phyloP scores from a whole-genome alignment of 2,329 filamentous ascomycete genomes.

The Chaetomiaceae sp. region DNA sequence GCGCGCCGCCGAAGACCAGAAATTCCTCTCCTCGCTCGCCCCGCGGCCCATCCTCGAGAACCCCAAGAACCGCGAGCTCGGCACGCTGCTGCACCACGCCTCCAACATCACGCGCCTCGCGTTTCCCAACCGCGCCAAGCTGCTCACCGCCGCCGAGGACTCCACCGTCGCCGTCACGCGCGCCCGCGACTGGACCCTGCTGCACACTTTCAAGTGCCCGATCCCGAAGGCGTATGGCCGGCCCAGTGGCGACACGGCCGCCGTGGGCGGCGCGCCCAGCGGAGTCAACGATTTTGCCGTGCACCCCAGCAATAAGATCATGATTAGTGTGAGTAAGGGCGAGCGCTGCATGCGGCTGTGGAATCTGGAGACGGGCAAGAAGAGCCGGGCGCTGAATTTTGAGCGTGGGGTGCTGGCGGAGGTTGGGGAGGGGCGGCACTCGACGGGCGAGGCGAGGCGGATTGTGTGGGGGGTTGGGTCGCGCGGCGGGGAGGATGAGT shows the following conservation, averaged over 20 bases:
- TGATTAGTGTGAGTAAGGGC: conserved; percentile 85
- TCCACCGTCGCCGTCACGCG: conserved; percentile 83
- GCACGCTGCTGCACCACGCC: conserved; percentile 78
- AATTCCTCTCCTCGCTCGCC: conserved; percentile 60
- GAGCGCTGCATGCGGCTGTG: conserved; percentile 90
- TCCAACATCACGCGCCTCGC: conserved; percentile 71
- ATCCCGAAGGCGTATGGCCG: conserved; percentile 72
- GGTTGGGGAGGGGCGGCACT: conserved; percentile 69
- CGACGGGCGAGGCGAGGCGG: conserved; percentile 72
- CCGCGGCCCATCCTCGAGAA: conserved; percentile 76
- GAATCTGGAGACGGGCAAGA: conserved; percentile 95
- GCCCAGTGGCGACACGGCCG: conserved; percentile 84
- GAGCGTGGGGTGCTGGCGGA: conserved; percentile 63
- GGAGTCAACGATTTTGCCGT: conserved; percentile 94
- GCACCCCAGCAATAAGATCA: conserved; percentile 92
- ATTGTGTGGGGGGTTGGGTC: conserved; percentile 75
- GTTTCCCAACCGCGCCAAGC: conserved; percentile 81
- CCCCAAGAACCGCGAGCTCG: conserved; percentile 78
- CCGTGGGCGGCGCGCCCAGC: conserved; percentile 70
- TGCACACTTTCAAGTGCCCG: conserved; percentile 84
- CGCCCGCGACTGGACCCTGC: conserved; percentile 80
- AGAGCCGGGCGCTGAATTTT: conserved; percentile 88
- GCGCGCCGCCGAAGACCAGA: conserved; percentile 43
- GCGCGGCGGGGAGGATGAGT: conserved; percentile 69
- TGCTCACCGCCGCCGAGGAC: conserved; percentile 84